Percentiles rank a stretch among this genome's conserved stretches.
These are phyloP conservation scores for Boletellus ananas DNA, from an alignment of 768 basidiomycete genomes.

Conservation along the genomic window DNA sequence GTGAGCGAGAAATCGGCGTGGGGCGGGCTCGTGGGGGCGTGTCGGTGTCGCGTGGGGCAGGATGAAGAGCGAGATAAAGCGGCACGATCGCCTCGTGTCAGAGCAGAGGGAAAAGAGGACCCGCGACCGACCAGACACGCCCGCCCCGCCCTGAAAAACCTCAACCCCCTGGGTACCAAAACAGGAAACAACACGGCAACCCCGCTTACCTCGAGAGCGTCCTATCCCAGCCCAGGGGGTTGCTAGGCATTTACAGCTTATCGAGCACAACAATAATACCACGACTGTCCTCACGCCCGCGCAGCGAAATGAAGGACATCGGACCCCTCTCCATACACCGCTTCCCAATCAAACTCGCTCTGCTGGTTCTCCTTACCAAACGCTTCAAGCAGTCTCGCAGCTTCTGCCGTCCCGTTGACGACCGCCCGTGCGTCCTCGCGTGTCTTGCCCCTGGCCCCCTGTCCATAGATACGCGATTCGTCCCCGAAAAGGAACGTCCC, in stretches of 20 bases:
- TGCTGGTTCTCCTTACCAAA: constrained; percentile 75
- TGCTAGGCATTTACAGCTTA: constrained; percentile 23
- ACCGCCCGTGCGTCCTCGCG: constrained; percentile 51
- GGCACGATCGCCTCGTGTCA: no score
- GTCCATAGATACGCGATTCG: constrained; percentile 59
- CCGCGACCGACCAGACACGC: constrained; percentile 23
- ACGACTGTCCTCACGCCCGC: constrained; percentile 14
- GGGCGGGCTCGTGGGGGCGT: constrained; percentile 27
- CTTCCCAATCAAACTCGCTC: constrained; percentile 69
- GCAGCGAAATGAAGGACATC: constrained; percentile 60
- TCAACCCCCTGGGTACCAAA: constrained; percentile 29
- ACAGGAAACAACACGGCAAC: constrained; percentile 22
- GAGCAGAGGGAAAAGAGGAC: constrained; percentile 19
- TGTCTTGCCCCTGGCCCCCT: constrained; percentile 66
- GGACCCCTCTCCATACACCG: constrained; percentile 59
- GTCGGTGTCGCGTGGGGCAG: constrained; percentile 35
- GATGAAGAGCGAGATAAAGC: no score
- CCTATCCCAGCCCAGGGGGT: constrained; percentile 6
- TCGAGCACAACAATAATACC: background rate
- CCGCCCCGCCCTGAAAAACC: constrained; percentile 30
- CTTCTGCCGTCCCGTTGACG: constrained; percentile 48
- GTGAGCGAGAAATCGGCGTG: constrained; percentile 33
- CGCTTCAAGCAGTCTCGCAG: constrained; percentile 47
- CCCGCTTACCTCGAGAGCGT: constrained; percentile 25
- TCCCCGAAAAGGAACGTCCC: constrained; percentile 66